phyloP scores from a whole-genome alignment of 2,329 filamentous ascomycete species.

The Pseudogymnoascus sp. region DNA sequence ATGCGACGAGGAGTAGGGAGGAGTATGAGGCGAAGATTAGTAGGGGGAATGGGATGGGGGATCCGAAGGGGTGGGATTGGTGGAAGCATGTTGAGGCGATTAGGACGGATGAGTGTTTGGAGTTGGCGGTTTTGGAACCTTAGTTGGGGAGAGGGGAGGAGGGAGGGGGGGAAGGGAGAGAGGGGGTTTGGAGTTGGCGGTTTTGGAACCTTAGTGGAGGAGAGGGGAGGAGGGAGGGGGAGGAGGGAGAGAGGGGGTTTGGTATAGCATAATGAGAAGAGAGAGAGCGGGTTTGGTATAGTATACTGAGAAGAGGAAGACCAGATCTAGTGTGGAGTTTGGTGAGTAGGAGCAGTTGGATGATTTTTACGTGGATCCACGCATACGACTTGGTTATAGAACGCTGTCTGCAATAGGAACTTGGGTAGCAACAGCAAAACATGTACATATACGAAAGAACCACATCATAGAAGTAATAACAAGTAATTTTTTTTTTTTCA shows the following conservation, averaged over 20 bases:
- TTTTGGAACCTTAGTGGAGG: conserved; percentile 17
- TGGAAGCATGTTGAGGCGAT: conserved; percentile 24
- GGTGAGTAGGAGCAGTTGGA: background rate
- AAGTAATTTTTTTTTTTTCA: background rate
- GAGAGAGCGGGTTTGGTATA: too few relatives aligned
- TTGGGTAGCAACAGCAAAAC: background rate
- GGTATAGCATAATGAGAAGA: too few relatives aligned
- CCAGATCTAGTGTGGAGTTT: background rate
- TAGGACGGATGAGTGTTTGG: conserved; percentile 20
- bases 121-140: conserved; percentile 23
- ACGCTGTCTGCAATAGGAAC: background rate
- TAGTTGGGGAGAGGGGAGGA: background rate
- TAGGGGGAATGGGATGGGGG: conserved; percentile 23
- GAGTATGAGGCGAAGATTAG: conserved; percentile 28
- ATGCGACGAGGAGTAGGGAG: conserved; percentile 28
- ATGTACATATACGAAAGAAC: background rate
- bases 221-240: too few relatives aligned
- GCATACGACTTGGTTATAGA: background rate
- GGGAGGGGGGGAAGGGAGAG: too few relatives aligned
- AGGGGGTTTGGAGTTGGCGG: conserved; percentile 18
- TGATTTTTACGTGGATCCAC: background rate
- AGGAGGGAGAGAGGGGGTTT: background rate
- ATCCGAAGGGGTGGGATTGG: conserved; percentile 21
- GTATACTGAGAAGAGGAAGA: too few relatives aligned
- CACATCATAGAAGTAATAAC: background rate